Conservation (phyloP, 2,329 filamentous ascomycete species). For the Ceratocystis alfenasii region DNA sequence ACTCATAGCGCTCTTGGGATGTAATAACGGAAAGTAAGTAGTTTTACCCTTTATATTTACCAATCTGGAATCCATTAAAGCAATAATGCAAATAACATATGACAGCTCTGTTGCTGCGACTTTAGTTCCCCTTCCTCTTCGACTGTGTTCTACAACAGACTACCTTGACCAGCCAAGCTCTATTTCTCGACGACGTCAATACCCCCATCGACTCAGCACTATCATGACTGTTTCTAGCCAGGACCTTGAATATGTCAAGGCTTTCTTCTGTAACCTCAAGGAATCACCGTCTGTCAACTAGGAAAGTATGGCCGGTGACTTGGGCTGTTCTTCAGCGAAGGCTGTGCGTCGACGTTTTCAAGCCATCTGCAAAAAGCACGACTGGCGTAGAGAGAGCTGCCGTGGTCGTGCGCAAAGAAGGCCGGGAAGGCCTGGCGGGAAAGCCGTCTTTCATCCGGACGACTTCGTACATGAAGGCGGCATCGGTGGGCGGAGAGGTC, state of each 20-base stretch:
- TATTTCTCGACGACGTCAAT: not conserved
- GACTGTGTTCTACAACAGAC: no score
- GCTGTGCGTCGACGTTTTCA: conserved; percentile 35
- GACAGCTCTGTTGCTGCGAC: no score
- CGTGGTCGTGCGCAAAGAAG: not conserved
- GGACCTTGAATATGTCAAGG: conserved; percentile 20
- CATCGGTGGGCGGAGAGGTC: not conserved
- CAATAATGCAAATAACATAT: no score
- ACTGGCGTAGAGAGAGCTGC: conserved; percentile 29
- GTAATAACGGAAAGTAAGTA: no score
- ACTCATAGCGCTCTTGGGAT: no score
- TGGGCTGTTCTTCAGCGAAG: conserved; percentile 33
- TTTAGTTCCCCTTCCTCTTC: no score
- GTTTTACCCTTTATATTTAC: no score
- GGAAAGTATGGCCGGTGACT: conserved; percentile 30
- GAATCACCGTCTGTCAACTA: conserved; percentile 34
- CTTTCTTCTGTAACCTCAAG: conserved; percentile 34
- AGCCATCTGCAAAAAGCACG: conserved; percentile 33
- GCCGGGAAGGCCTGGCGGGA: not conserved
- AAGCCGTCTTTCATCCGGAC: not conserved
- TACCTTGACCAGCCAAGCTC: no score
- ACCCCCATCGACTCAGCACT: not conserved
- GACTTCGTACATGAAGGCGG: not conserved
- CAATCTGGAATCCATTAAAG: no score
- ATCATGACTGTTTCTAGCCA: not conserved